A percentile compares a stretch with the other conserved stretches of the same genome.
Conservation (phyloP, 257 asterid species). For the Echium plantagineum region DNA sequence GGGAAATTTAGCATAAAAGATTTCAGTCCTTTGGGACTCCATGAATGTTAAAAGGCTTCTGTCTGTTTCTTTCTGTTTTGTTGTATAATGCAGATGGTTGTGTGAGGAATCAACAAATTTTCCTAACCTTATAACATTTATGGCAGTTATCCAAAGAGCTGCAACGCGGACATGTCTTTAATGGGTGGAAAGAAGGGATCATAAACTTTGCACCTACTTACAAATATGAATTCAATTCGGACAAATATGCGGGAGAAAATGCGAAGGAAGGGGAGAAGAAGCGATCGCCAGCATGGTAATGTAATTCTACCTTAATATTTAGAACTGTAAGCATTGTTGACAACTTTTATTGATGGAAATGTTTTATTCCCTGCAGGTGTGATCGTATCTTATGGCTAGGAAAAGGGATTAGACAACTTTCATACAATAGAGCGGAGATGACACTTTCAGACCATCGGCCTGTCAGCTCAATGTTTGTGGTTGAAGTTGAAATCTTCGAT, state of each 20-base stretch:
- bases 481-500: constrained; percentile 73
- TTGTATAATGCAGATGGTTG: too few species aligned
- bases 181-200: constrained; percentile 86
- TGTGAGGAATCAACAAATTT: not conserved
- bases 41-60: too few species aligned
- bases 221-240: constrained; percentile 68
- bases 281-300: constrained; percentile 95
- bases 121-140: constrained; percentile 9
- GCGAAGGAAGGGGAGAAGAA: constrained; percentile 80
- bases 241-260: constrained; percentile 53
- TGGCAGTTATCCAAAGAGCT: constrained; percentile 68
- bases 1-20: too few species aligned
- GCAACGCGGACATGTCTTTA: constrained; percentile 62
- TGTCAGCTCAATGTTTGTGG: constrained; percentile 51
- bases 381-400: constrained; percentile 91
- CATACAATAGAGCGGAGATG: constrained; percentile 52
- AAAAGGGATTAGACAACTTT: constrained; percentile 69
- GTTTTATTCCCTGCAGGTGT: constrained; percentile 41
- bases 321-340: not conserved
- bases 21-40: too few species aligned
- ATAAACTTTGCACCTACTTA: constrained; percentile 86
- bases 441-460: constrained; percentile 84
- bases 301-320: not conserved
- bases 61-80: too few species aligned
- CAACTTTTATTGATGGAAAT: not conserved